Evolutionary conservation across 2,329 filamentous ascomycete species (phyloP).

Genomic region (Chaetomiaceae sp.): DNA sequence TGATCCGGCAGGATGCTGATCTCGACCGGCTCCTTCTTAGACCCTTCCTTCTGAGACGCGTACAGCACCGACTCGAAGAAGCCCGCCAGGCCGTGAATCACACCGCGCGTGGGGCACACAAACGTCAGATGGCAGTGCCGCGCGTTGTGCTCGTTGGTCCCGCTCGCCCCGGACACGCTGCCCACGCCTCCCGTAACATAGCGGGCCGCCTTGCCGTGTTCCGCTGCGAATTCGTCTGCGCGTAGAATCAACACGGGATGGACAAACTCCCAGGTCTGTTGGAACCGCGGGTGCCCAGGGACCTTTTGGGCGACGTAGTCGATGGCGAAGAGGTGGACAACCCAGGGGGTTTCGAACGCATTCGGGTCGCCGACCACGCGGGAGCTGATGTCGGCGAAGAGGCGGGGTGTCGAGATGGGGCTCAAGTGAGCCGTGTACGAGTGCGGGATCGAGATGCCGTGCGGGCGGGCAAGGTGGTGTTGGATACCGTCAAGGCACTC

Average conservation of each 20-base stretch:
- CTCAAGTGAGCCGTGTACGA: conserved; percentile 92
- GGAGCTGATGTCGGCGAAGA: conserved; percentile 73
- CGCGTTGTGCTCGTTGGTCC: conserved; percentile 86
- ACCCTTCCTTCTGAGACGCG: conserved; percentile 41
- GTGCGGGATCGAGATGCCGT: conserved; percentile 89
- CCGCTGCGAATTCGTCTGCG: conserved; percentile 30
- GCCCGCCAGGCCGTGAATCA: conserved; percentile 84
- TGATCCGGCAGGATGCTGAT: conserved; percentile 88
- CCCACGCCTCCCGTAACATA: conserved; percentile 62
- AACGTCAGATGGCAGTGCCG: conserved; percentile 76
- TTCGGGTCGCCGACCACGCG: conserved; percentile 58
- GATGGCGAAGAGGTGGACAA: conserved; percentile 85
- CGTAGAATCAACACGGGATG: conserved; percentile 60
- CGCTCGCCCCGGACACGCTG: conserved; percentile 68
- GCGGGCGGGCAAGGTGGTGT: conserved; percentile 68
- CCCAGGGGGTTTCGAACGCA: conserved; percentile 88
- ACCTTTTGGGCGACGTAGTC: conserved; percentile 72
- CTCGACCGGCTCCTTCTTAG: conserved; percentile 59
- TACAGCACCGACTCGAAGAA: conserved; percentile 99
- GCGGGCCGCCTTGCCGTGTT: conserved; percentile 54
- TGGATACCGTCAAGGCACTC: conserved; percentile 97
- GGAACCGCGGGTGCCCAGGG: conserved; percentile 58
- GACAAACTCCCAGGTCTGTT: conserved; percentile 74
- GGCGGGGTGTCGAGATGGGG: conserved; percentile 82
- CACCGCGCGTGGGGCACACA: conserved; percentile 69